phyloP scores from a whole-genome alignment of 352 stramenopile genomes.

The Thalassiosira pacifica region DNA sequence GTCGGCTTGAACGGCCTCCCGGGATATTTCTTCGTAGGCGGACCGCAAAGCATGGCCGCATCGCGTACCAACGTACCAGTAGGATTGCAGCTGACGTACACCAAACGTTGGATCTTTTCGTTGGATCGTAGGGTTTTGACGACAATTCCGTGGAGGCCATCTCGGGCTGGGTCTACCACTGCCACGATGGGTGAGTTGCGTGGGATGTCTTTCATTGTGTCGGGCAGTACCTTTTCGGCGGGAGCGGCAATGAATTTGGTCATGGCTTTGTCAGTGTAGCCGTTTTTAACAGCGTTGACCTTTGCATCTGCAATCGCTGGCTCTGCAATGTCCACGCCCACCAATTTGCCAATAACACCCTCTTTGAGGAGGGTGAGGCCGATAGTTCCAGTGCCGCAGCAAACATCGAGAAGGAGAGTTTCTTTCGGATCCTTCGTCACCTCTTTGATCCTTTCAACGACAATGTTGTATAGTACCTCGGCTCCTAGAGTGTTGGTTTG shows the following conservation, averaged over 20 bases:
- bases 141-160: slow-evolving; percentile 92
- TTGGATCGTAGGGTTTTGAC: slow-evolving; percentile 67
- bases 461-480: slow-evolving; percentile 95
- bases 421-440: slow-evolving; percentile 77
- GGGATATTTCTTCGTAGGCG: slow-evolving; percentile 92
- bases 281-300: slow-evolving; percentile 84
- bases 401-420: slow-evolving; percentile 97
- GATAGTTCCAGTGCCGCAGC: slow-evolving; percentile 98
- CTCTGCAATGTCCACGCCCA: slow-evolving; percentile 87
- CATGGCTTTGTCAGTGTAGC: slow-evolving; percentile 40
- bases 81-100: slow-evolving; percentile 99
- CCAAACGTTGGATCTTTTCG: slow-evolving; percentile 75
- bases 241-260: slow-evolving; percentile 73
- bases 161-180: slow-evolving; percentile 96
- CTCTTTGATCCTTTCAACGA: slow-evolving; percentile 90
- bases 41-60: slow-evolving; percentile 90
- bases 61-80: slow-evolving; percentile 94
- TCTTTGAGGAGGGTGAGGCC: slow-evolving; percentile 87
- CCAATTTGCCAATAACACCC: slow-evolving; percentile 75
- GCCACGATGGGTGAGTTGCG: slow-evolving; percentile 88
- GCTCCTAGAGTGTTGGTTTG: slow-evolving; percentile 95
- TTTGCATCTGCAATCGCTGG: slow-evolving; percentile 91
- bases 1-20: slow-evolving; percentile 93
- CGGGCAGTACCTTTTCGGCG: slow-evolving; percentile 72
- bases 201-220: slow-evolving; percentile 72